Conservation (phyloP, 176 grass and related monocot species). For the Chrysopogon serrulatus region DNA sequence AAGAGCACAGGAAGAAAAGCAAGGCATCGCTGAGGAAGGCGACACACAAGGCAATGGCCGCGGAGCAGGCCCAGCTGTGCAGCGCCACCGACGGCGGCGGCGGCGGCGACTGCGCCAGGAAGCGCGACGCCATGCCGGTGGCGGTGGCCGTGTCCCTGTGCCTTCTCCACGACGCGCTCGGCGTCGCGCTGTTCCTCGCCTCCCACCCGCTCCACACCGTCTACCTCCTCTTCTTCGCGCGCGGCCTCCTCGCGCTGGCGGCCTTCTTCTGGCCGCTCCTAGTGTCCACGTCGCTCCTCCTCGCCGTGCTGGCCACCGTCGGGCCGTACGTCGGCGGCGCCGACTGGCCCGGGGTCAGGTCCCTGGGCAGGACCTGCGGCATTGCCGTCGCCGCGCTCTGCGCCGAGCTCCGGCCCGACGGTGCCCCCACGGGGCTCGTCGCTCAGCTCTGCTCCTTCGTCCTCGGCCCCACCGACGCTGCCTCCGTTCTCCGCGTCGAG, state of each 20-base stretch:
- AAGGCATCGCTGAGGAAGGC: background rate
- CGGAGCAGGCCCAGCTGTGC: slow-evolving; percentile 18
- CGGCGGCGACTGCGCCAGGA: background rate
- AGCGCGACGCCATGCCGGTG: slow-evolving; percentile 11
- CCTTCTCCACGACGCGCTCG: slow-evolving; percentile 47
- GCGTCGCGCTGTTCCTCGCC: slow-evolving; percentile 47
- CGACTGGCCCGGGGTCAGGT: slow-evolving; percentile 6
- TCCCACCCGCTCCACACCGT: slow-evolving; percentile 69
- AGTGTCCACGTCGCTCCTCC: slow-evolving; percentile 61
- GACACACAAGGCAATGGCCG: slow-evolving; percentile 23
- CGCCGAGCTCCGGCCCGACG: slow-evolving; percentile 14
- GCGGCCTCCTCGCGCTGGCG: slow-evolving; percentile 41
- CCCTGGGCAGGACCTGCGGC: slow-evolving; percentile 53
- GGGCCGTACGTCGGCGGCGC: slow-evolving; percentile 24
- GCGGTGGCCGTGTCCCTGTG: slow-evolving; percentile 7
- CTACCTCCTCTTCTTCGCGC: slow-evolving; percentile 74
- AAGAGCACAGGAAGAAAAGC: background rate
- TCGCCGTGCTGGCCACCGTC: slow-evolving; percentile 48
- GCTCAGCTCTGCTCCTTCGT: slow-evolving; percentile 52
- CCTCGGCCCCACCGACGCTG: slow-evolving; percentile 26
- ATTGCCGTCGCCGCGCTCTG: slow-evolving; percentile 57
- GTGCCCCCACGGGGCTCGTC: slow-evolving; percentile 18
- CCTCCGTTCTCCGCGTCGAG: slow-evolving; percentile 15
- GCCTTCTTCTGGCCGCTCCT: slow-evolving; percentile 79
- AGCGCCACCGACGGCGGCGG: background rate